Base-by-base conservation (phyloP, 2,329 filamentous ascomycete species). In the Pseudopyricularia cyperi region DNA sequence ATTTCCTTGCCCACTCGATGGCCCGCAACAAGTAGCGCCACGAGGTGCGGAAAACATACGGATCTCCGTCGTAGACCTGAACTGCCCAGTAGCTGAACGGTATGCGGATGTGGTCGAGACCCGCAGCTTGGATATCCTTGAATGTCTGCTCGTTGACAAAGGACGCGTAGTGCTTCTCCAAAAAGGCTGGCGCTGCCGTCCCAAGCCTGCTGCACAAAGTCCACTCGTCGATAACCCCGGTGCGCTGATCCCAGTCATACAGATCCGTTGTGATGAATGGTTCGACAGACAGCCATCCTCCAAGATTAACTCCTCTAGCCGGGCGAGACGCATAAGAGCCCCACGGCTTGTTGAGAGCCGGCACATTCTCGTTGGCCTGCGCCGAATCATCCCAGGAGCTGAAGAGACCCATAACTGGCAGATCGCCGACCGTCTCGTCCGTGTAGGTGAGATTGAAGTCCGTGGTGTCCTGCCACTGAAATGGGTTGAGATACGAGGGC, bases 401-500 rank as follows among this genome's bases (percentile, higher is more conserved):
- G 62, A 87, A 85, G 24, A 98, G 75, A 1, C 93, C 93, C 82
- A 97, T 97, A 54, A 97, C 67, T 0, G 89, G 84, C n/a, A 98
- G 74, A 3, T 84, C 87, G 19, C 93, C 93, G 0, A 97, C 84
- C 14, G 82, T 89, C 49, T 81, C 77, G 55, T 84, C 80, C 0
- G 93, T 98, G 64, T 94, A 98, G 0, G 93, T 97, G 55, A 91
- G 77, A 63, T 98, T 98, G 72, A 97, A 95, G 61, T 90, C 89
- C 0, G 75, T 77, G 0, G 90, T 96, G 59, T 94, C 85, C 58
- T 86, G 85, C 93, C 93, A 98, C 2, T 84, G 82, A 65, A 89
- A 95, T 0, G 93, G 93, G 62, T 98, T 90, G 19, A 95, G 74
- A 56, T 86, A 83, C 82, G 88, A 65, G 79, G 82, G 60, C 80